Conservation (phyloP, 2,329 filamentous ascomycete genomes). For the Scedosporium aurantiacum region DNA sequence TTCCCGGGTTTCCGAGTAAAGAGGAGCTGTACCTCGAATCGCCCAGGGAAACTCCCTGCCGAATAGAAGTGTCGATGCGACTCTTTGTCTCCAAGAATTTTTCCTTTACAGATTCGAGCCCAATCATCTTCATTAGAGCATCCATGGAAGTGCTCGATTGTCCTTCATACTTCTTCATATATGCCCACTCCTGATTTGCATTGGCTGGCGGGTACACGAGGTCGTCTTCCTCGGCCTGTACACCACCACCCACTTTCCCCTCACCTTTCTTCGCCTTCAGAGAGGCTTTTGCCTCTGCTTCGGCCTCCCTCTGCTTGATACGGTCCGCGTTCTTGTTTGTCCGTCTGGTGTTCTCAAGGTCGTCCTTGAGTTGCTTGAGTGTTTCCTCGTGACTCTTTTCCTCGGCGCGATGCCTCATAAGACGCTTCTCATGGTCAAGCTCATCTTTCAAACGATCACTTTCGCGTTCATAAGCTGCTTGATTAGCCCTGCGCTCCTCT, state of each 20-base stretch:
- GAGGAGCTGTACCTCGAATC: constrained; percentile 42
- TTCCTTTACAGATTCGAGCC: constrained; percentile 57
- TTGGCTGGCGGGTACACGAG: background rate
- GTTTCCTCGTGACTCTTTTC: constrained; percentile 28
- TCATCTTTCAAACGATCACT: constrained; percentile 42
- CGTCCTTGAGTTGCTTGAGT: constrained; percentile 17
- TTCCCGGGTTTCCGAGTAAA: constrained; percentile 65
- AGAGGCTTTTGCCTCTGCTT: background rate
- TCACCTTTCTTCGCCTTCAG: background rate
- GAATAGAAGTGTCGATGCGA: constrained; percentile 46
- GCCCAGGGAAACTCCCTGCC: constrained; percentile 44
- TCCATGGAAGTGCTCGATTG: constrained; percentile 46
- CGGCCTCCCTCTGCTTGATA: constrained; percentile 2
- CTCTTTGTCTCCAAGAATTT: constrained; percentile 52
- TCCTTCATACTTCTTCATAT: constrained; percentile 37
- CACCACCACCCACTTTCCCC: background rate
- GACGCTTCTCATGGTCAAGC: constrained; percentile 34
- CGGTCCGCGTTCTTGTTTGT: constrained; percentile 7
- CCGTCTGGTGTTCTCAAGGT: constrained; percentile 10
- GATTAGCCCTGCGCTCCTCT: constrained; percentile 27
- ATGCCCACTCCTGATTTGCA: constrained; percentile 44
- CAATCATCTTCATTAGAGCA: constrained; percentile 57
- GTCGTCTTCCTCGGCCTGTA: background rate
- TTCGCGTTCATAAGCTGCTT: constrained; percentile 31
- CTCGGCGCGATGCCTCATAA: constrained; percentile 30